Conservation (phyloP, 1,139 yeast genomes). For the Magnusiomyces ingens region DNA sequence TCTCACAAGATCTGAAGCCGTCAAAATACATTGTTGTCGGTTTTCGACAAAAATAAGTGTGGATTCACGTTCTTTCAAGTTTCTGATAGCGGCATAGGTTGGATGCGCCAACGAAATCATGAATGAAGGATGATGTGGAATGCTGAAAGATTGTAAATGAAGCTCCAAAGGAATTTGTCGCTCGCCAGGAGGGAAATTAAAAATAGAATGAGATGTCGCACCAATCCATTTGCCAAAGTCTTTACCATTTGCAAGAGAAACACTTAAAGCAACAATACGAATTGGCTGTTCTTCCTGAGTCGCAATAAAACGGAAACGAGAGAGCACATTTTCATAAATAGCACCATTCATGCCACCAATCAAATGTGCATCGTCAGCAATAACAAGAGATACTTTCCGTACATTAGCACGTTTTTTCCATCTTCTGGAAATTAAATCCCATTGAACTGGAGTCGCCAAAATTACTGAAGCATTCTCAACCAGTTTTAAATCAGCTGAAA, state of each 20-base stretch:
- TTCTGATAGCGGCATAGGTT: slow-evolving; percentile 34
- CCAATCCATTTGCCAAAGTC: slow-evolving; percentile 89
- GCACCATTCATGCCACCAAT: slow-evolving; percentile 55
- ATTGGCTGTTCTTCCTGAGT: slow-evolving; percentile 48
- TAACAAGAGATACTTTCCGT: slow-evolving; percentile 57
- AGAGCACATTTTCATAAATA: slow-evolving; percentile 58
- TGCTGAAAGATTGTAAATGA: slow-evolving; percentile 47
- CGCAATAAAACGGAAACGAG: slow-evolving; percentile 65
- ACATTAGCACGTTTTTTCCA: slow-evolving; percentile 64
- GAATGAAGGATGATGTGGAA: slow-evolving; percentile 44
- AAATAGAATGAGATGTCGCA: slow-evolving; percentile 49
- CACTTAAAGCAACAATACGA: slow-evolving; percentile 61
- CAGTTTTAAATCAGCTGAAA: slow-evolving; percentile 46
- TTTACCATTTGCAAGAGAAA: slow-evolving; percentile 64
- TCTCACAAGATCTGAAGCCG: slow-evolving; percentile 42
- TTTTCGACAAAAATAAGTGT: slow-evolving; percentile 52
- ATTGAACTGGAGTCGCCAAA: slow-evolving; percentile 74
- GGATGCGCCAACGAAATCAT: slow-evolving; percentile 48
- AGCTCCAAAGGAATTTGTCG: slow-evolving; percentile 53
- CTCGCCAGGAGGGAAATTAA: slow-evolving; percentile 62
- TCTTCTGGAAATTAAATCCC: slow-evolving; percentile 63
- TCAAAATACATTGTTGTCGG: slow-evolving; percentile 49
- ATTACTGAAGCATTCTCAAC: slow-evolving; percentile 57
- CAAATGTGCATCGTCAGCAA: slow-evolving; percentile 72
- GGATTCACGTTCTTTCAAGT: slow-evolving; percentile 31